Conservation (phyloP, 768 basidiomycete genomes). For the Leucosporidium creatinivorum region DNA sequence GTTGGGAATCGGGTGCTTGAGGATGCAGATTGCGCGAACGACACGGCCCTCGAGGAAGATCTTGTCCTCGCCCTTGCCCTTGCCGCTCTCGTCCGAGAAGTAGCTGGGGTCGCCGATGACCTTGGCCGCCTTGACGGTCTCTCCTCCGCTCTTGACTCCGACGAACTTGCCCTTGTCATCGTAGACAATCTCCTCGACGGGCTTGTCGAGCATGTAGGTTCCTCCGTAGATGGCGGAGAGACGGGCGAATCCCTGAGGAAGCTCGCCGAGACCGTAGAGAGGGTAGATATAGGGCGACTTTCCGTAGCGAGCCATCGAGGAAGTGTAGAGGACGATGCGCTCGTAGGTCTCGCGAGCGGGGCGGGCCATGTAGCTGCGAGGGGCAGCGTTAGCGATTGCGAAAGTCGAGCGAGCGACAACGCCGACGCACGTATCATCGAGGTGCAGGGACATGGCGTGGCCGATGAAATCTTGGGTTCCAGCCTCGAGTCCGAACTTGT, state of each 20-base stretch:
- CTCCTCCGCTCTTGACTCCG: slow-evolving; percentile 78
- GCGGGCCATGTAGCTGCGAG: slow-evolving; percentile 76
- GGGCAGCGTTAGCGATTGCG: neutral
- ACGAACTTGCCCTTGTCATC: slow-evolving; percentile 79
- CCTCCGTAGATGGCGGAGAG: slow-evolving; percentile 98
- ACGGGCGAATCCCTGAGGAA: slow-evolving; percentile 96
- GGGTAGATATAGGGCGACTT: slow-evolving; percentile 99
- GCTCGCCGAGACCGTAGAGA: slow-evolving; percentile 94
- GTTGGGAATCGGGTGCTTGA: slow-evolving; percentile 96
- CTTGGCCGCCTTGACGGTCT: slow-evolving; percentile 93
- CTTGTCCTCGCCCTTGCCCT: slow-evolving; percentile 60
- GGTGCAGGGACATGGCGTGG: slow-evolving; percentile 96
- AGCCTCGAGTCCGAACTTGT: slow-evolving; percentile 92
- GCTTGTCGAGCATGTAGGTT: slow-evolving; percentile 99
- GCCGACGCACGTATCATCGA: slow-evolving; percentile 82
- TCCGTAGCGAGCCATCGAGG: slow-evolving; percentile 97
- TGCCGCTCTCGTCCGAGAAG: slow-evolving; percentile 62
- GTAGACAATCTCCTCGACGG: slow-evolving; percentile 80
- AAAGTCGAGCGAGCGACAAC: neutral
- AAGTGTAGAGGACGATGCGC: slow-evolving; percentile 93
- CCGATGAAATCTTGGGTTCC: slow-evolving; percentile 99
- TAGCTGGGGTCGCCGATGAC: slow-evolving; percentile 98
- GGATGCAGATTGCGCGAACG: slow-evolving; percentile 89
- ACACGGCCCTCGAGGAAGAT: slow-evolving; percentile 92
- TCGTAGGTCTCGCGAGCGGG: slow-evolving; percentile 83